Percentiles rank a stretch among this genome's conserved stretches.
phyloP scores from a whole-genome alignment of 2,329 filamentous ascomycete genomes.

The Bipolaris gigantea region DNA sequence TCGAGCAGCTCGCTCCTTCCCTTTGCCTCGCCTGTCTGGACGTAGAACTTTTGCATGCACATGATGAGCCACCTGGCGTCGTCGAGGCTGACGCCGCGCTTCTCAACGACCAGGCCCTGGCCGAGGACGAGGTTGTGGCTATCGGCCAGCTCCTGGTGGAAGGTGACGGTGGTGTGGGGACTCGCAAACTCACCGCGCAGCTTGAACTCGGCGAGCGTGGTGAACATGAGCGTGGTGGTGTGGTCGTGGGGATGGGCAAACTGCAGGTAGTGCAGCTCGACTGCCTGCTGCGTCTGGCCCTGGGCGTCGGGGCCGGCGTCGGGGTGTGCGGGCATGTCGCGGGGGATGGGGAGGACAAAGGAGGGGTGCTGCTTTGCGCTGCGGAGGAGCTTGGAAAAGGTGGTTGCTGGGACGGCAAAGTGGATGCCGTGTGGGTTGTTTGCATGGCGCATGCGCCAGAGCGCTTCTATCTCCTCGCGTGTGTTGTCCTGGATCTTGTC shows the following conservation, averaged over 20 bases:
- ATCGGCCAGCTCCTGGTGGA: slow-evolving; percentile 78
- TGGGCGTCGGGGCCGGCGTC: slow-evolving; percentile 12
- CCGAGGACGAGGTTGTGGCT: slow-evolving; percentile 81
- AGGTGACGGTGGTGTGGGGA: slow-evolving; percentile 91
- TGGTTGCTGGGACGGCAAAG: slow-evolving; percentile 73
- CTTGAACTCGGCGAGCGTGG: slow-evolving; percentile 91
- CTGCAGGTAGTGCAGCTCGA: slow-evolving; percentile 94
- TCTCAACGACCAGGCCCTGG: slow-evolving; percentile 77
- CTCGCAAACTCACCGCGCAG: slow-evolving; percentile 83
- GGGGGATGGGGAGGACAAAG: slow-evolving; percentile 87
- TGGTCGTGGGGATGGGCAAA: slow-evolving; percentile 82
- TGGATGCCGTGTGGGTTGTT: slow-evolving; percentile 74
- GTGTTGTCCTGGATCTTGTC: slow-evolving; percentile 74
- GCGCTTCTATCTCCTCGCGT: slow-evolving; percentile 76
- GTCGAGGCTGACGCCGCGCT: slow-evolving; percentile 73
- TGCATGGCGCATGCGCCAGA: slow-evolving; percentile 90
- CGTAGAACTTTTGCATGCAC: slow-evolving; percentile 93
- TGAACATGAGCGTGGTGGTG: slow-evolving; percentile 74
- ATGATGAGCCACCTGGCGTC: slow-evolving; percentile 90
- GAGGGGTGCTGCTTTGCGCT: slow-evolving; percentile 76
- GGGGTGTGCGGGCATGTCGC: slow-evolving; percentile 47
- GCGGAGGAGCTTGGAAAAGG: slow-evolving; percentile 72
- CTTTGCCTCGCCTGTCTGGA: slow-evolving; percentile 57
- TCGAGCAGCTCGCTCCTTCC: slow-evolving; percentile 66
- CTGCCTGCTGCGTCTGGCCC: slow-evolving; percentile 57